phyloP scores from a whole-genome alignment of 495 filamentous ascomycete genomes.

The Glonium stellatum region DNA sequence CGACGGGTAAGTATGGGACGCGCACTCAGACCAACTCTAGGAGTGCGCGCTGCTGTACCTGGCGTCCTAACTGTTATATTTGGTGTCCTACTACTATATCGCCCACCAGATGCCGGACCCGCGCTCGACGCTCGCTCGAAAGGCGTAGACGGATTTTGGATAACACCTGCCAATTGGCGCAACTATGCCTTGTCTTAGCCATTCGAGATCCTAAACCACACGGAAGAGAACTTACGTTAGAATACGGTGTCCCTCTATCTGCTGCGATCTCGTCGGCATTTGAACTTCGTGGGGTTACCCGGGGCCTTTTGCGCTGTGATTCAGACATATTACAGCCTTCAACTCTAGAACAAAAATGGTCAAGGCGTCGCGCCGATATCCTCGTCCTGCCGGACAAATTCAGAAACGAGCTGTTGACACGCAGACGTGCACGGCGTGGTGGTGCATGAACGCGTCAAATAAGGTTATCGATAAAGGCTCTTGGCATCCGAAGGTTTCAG shows the following conservation, averaged over 20 bases:
- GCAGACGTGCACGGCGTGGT: not conserved
- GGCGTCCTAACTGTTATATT: slow-evolving; percentile 20
- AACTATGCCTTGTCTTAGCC: slow-evolving; percentile 24
- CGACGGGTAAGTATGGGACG: slow-evolving; percentile 31
- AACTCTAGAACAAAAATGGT: too few relatives aligned
- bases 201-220: not conserved
- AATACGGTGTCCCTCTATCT: slow-evolving; percentile 32
- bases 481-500: slow-evolving; percentile 11
- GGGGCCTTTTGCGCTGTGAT: slow-evolving; percentile 20
- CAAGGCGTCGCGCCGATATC: too few relatives aligned
- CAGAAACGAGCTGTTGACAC: slow-evolving; percentile 2
- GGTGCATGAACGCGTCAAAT: slow-evolving; percentile 12
- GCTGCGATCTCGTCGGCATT: slow-evolving; percentile 21
- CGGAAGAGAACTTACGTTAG: slow-evolving; percentile 26
- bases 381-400: too few relatives aligned
- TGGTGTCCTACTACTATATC: slow-evolving; percentile 13
- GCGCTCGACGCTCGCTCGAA: slow-evolving; percentile 27
- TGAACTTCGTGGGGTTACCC: slow-evolving; percentile 36
- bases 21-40: slow-evolving; percentile 21
- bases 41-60: slow-evolving; percentile 27
- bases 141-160: slow-evolving; percentile 38
- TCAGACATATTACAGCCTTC: slow-evolving; percentile 12
- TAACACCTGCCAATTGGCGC: slow-evolving; percentile 34
- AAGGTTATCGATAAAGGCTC: slow-evolving; percentile 3
- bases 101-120: slow-evolving; percentile 13